Base-by-base conservation (phyloP, 2,329 filamentous ascomycete genomes). In the Xylariaceae sp. region DNA sequence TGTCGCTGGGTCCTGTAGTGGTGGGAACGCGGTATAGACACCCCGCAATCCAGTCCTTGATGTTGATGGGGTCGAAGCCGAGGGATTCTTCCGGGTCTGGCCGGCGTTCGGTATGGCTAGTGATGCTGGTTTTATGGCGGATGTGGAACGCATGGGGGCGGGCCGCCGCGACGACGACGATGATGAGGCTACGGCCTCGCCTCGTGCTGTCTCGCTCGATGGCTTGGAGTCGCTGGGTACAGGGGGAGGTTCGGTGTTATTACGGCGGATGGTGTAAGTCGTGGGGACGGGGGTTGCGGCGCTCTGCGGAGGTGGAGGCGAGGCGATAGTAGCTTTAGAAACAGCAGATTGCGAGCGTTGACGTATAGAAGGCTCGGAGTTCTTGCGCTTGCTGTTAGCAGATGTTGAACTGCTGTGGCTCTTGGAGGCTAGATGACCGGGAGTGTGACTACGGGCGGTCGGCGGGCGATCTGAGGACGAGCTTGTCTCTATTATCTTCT, bases 401-500 rank as follows among this genome's bases (percentile, higher is more conserved):
- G 47, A 39, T 29, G 25, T 25, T 42, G 22, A 39, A 38, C 49
- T 44, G 38, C 55, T 47, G 49, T 75, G 73, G 64, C 75, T 80
- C 66, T 77, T 82, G 53, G 75, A 74, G 11, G 80, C 67, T 33
- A 83, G 70, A 56, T 82, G 79, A 46, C 80, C 79, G 1, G 80
- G 80, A 2, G 80, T 83, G 60, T 83, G 80, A 58, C 74, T 82
- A 54, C 80, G 73, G 22, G 72, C 72, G 65, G 50, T 63, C 43
- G 61, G 58, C 16, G 58, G 57, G 44, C 60, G 65, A 49, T 67
- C 66, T 45, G 53, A 64, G 1, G 43, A 27, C n/a, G 34, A 45
- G 2, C 44, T 47, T 6, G 50, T 14, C 3, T 49, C 51, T 19
- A 43, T 25, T 40, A 77, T 79, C 66, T 76, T 78, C 54, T 80